Percentiles rank a stretch among this genome's conserved stretches.
Evolutionary conservation across 495 filamentous ascomycete species (phyloP).

Genomic region (Aspergillus sparsus): DNA sequence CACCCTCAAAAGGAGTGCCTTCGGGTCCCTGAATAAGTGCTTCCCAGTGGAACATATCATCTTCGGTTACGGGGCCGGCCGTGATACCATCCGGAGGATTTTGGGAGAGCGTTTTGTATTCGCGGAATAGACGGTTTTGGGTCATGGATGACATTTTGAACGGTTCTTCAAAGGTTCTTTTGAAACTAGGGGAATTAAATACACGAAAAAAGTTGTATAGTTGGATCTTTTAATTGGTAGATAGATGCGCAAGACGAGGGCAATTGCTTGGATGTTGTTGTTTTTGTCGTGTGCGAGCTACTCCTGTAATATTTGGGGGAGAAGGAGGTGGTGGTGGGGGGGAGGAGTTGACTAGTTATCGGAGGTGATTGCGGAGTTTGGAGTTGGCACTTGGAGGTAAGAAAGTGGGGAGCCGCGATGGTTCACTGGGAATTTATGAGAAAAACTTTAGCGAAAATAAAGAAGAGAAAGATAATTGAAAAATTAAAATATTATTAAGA

Average conservation of each 20-base stretch:
- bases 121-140: slow-evolving; percentile 92
- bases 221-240: neutral
- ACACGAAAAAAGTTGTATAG: neutral
- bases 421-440: no score
- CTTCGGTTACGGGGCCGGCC: slow-evolving; percentile 89
- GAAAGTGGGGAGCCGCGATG: no score
- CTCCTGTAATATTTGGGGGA: no score
- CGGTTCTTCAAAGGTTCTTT: neutral
- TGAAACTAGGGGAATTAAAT: neutral
- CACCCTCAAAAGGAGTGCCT: slow-evolving; percentile 93
- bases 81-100: slow-evolving; percentile 92
- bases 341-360: no score
- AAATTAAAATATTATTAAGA: no score
- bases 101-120: slow-evolving; percentile 85
- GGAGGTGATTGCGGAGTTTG: no score
- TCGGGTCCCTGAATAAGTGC: slow-evolving; percentile 93
- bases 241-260: neutral
- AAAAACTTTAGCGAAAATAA: no score
- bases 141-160: slow-evolving; percentile 54
- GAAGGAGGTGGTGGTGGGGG: no score
- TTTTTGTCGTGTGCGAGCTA: no score
- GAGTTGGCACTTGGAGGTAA: no score
- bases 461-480: no score
- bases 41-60: slow-evolving; percentile 97
- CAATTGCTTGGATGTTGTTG: neutral